Percentiles rank a stretch among this genome's conserved stretches.
Evolutionary conservation across 73 alveolate genomes (phyloP).

Genomic region (Loxodes magnus): DNA sequence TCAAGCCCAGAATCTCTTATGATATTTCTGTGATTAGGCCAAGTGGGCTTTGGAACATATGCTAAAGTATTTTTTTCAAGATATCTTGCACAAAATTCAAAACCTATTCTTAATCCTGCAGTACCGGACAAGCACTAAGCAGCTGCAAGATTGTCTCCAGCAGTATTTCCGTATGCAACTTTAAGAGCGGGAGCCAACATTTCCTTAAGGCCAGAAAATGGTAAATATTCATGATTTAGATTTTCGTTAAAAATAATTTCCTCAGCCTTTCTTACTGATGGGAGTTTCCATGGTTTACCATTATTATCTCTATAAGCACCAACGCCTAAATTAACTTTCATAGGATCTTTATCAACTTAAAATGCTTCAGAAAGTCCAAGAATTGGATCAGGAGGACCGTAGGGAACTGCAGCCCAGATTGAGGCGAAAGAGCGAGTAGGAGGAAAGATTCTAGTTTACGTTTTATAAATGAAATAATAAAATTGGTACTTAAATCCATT

Average conservation of each 20-base stretch:
- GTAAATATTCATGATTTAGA: slow-evolving; percentile 83
- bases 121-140: slow-evolving; percentile 83
- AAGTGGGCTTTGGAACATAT: slow-evolving; percentile 80
- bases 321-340: slow-evolving; percentile 74
- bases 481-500: no score
- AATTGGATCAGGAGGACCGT: slow-evolving; percentile 90
- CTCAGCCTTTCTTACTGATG: slow-evolving; percentile 55
- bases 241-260: slow-evolving; percentile 50
- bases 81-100: slow-evolving; percentile 59
- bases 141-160: slow-evolving; percentile 65
- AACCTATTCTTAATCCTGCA: slow-evolving; percentile 86
- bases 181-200: slow-evolving; percentile 48
- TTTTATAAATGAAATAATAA: no score
- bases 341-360: slow-evolving; percentile 69
- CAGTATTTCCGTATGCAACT: slow-evolving; percentile 71
- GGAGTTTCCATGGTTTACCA: slow-evolving; percentile 41
- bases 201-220: slow-evolving; percentile 69
- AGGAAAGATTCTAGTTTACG: no score
- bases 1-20: slow-evolving; percentile 71
- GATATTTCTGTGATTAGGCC: slow-evolving; percentile 81
- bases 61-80: slow-evolving; percentile 52
- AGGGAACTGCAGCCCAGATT: slow-evolving; percentile 50
- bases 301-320: slow-evolving; percentile 92
- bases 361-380: slow-evolving; percentile 68
- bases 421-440: no score